Percentiles rank a stretch among this genome's conserved stretches.
Conservation (phyloP, 345 rosid species). For the Turritis glabra region DNA sequence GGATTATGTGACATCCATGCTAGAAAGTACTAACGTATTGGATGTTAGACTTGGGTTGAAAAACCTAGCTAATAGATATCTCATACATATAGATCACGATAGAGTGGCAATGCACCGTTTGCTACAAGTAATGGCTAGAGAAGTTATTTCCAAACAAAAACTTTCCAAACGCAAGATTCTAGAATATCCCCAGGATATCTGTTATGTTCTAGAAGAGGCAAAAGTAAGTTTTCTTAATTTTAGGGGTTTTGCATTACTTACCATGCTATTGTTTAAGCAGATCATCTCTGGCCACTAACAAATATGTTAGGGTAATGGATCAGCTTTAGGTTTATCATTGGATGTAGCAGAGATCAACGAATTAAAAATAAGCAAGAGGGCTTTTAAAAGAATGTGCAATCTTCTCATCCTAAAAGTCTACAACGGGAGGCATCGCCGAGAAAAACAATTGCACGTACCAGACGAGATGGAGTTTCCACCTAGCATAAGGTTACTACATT, state of each 20-base stretch:
- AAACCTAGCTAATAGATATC: not conserved
- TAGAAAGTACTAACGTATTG: not conserved
- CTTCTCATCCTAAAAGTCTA: slow-evolving; percentile 16
- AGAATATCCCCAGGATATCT: slow-evolving; percentile 8
- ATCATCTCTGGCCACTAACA: not conserved
- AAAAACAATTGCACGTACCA: not conserved
- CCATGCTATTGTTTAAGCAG: too few species aligned
- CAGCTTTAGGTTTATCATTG: not conserved
- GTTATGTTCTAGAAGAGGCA: slow-evolving; percentile 1
- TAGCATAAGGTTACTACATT: slow-evolving; percentile 14
- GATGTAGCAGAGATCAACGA: not conserved
- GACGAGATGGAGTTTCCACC: not conserved
- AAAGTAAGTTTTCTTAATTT: slow-evolving; percentile 21
- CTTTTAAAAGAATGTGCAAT: slow-evolving; percentile 25
- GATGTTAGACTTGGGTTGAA: not conserved
- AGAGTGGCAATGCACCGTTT: slow-evolving; percentile 26
- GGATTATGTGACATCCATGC: not conserved
- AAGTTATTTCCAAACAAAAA: slow-evolving; percentile 5
- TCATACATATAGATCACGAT: not conserved
- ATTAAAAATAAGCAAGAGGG: not conserved
- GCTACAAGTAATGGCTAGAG: slow-evolving; percentile 27
- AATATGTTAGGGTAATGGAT: not conserved
- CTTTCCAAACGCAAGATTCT: slow-evolving; percentile 17
- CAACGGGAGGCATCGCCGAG: not conserved
- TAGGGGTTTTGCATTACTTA: too few species aligned